Percentiles rank a stretch among this genome's conserved stretches.
These are phyloP conservation scores for Arachnomyces sp. DNA, from an alignment of 2,329 filamentous ascomycete species.

Conservation along the genomic window DNA sequence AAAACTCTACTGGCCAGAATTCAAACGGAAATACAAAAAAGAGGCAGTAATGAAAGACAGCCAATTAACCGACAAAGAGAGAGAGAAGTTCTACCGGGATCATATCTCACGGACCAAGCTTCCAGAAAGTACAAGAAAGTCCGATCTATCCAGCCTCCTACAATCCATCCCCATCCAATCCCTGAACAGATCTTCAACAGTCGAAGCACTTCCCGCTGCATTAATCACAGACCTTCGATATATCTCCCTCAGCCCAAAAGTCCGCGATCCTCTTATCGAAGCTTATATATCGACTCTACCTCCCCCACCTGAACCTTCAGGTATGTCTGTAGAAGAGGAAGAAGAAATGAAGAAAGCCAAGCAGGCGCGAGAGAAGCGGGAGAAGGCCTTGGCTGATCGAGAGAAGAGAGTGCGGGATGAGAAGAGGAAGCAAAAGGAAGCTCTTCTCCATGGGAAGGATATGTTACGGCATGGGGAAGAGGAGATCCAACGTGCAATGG, in stretches of 20 bases:
- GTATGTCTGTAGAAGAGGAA: constrained; percentile 31
- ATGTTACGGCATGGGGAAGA: constrained; percentile 36
- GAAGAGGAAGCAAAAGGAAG: constrained; percentile 32
- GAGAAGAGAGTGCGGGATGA: constrained; percentile 36
- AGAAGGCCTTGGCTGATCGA: constrained; percentile 35
- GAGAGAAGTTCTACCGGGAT: constrained; percentile 42
- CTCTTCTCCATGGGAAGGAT: constrained; percentile 33
- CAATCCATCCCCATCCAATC: constrained; percentile 34
- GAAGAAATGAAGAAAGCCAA: constrained; percentile 29
- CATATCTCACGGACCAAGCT: constrained; percentile 38
- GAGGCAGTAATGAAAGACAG: constrained; percentile 60
- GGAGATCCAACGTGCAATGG: constrained; percentile 38
- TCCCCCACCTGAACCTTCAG: constrained; percentile 26
- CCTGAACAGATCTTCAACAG: constrained; percentile 32
- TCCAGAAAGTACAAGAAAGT: constrained; percentile 38
- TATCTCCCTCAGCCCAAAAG: constrained; percentile 31
- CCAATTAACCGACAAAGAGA: constrained; percentile 39
- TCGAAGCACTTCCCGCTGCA: constrained; percentile 31
- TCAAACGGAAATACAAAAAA: constrained; percentile 81
- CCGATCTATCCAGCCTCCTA: constrained; percentile 37
- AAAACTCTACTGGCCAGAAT: constrained; percentile 96
- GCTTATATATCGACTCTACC: constrained; percentile 37
- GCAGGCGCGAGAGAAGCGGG: constrained; percentile 35
- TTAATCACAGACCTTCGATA: constrained; percentile 38
- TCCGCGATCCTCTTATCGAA: constrained; percentile 34